A percentile compares a stretch with the other conserved stretches of the same genome.
phyloP scores from a whole-genome alignment of 2,329 filamentous ascomycete species.

The Tolypocladium ovalisporum region DNA sequence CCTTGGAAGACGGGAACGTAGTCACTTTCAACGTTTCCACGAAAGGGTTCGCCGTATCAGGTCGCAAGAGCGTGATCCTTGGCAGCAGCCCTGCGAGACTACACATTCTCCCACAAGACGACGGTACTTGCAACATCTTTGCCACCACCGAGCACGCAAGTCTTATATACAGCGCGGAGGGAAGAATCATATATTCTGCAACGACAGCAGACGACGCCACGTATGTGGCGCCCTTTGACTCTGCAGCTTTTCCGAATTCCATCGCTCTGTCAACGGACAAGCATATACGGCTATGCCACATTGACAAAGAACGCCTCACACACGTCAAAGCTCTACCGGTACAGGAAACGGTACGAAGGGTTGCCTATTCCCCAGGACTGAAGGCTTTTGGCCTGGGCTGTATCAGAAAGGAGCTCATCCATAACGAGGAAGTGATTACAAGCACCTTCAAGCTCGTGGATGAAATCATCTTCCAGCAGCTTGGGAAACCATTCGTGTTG shows the following conservation, averaged over 20 bases:
- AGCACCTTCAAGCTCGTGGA: slow-evolving; percentile 86
- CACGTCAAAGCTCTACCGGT: slow-evolving; percentile 76
- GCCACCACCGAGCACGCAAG: slow-evolving; percentile 91
- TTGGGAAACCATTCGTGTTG: slow-evolving; percentile 59
- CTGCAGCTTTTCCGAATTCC: slow-evolving; percentile 67
- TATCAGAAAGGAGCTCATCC: slow-evolving; percentile 60
- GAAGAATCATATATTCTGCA: slow-evolving; percentile 82
- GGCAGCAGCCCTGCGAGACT: slow-evolving; percentile 79
- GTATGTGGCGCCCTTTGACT: slow-evolving; percentile 72
- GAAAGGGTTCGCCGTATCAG: slow-evolving; percentile 50
- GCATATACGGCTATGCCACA: slow-evolving; percentile 66
- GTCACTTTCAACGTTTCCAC: slow-evolving; percentile 67
- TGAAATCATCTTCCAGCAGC: slow-evolving; percentile 72
- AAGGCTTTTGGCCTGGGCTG: slow-evolving; percentile 82
- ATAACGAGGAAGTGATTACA: slow-evolving; percentile 63
- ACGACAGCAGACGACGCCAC: slow-evolving; percentile 82
- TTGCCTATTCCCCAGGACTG: slow-evolving; percentile 72
- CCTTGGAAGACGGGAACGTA: slow-evolving; percentile 87
- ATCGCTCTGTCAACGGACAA: slow-evolving; percentile 70
- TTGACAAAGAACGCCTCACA: slow-evolving; percentile 78
- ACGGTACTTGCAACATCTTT: slow-evolving; percentile 69
- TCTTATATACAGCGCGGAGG: slow-evolving; percentile 82
- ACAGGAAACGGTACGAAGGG: slow-evolving; percentile 71
- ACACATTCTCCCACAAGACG: slow-evolving; percentile 59
- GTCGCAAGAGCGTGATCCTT: slow-evolving; percentile 71